Base-by-base conservation (phyloP, 1,139 yeast species). In the Sugiyamaella paludigena region DNA sequence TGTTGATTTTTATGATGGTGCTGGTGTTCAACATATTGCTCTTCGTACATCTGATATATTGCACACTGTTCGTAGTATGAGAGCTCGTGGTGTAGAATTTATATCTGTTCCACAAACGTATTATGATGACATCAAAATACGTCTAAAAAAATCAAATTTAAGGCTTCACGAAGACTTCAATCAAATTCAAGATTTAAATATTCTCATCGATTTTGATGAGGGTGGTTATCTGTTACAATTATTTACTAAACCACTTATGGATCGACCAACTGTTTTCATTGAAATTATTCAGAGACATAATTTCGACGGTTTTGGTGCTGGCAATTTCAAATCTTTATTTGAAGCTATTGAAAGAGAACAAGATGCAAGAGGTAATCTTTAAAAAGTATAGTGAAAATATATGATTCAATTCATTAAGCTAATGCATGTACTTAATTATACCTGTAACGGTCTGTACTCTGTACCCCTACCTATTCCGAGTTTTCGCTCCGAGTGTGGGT, bases 251-350 rank as follows among this genome's bases (percentile, higher is more conserved):
- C 94, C 95, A 0, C 66, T 85, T 24, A 78, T 79, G 55, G 91
- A 84, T 63, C 73, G 95, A 36, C 96, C 96, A 26, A 86, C 95
- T 0, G 74, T 86, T 41, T 87, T 87, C 62, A 71, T 87, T 56
- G 95, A 87, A 64, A 75, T 87, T 16, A 87, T 87, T 55, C 94
- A 87, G 66, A 76, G 95, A 54, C 75, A 76, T 59, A 84, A 85
- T 60, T 91, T 85, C 63, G 77, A 83, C 53, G 96, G 96, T 1
- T 87, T 87, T 68, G 96, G 95, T 0, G 88, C 87, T 45, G 95
- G 95, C 0, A 87, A 89, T 48, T 87, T 87, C 70, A 84, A 80
- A 63, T 86, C 92, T 0, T 70, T 87, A 44, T 87, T 85, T 61
- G 91, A 86, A 62, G 80, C 87, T 4, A 81, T 87, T 51, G 96